Evolutionary conservation across 495 filamentous ascomycete species (phyloP).

Genomic region (Aspergillus taichungensis): DNA sequence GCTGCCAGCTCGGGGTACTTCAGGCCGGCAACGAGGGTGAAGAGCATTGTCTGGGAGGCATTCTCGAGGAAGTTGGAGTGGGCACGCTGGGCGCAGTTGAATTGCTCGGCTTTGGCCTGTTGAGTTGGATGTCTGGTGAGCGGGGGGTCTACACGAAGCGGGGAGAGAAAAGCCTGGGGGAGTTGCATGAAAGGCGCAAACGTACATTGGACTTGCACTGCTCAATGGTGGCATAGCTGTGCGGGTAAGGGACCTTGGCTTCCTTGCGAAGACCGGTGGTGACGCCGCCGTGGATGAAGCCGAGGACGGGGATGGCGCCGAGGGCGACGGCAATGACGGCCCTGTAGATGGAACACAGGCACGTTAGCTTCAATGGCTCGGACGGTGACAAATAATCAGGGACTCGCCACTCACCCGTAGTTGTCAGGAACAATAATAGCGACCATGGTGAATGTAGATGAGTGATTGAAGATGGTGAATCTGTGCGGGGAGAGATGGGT

Average conservation of each 20-base stretch:
- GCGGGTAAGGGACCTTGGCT: conserved; percentile 53
- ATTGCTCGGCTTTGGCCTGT: conserved; percentile 36
- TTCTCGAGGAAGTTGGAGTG: conserved; percentile 68
- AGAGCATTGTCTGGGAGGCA: conserved; percentile 47
- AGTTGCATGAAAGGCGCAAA: no score
- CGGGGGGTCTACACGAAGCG: neutral
- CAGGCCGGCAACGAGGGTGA: conserved; percentile 47
- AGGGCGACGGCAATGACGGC: conserved; percentile 52
- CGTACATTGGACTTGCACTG: conserved; percentile 46
- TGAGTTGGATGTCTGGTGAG: neutral
- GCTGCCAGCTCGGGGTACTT: conserved; percentile 49
- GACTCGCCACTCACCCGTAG: conserved; percentile 34
- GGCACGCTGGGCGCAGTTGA: conserved; percentile 65
- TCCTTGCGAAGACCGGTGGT: conserved; percentile 39
- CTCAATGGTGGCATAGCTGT: conserved; percentile 51
- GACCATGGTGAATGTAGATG: conserved; percentile 19
- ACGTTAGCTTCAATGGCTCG: neutral
- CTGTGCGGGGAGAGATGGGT: no score
- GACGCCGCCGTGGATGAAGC: conserved; percentile 48
- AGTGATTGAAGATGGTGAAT: no score
- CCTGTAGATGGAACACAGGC: conserved; percentile 17
- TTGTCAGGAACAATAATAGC: conserved; percentile 37
- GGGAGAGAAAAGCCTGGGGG: no score
- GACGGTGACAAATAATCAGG: neutral
- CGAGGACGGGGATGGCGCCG: conserved; percentile 44